A percentile compares a stretch with the other conserved stretches of the same genome.
Evolutionary conservation across 805 yeast species (phyloP).

Genomic region (Kluyveromyces aestuarii): DNA sequence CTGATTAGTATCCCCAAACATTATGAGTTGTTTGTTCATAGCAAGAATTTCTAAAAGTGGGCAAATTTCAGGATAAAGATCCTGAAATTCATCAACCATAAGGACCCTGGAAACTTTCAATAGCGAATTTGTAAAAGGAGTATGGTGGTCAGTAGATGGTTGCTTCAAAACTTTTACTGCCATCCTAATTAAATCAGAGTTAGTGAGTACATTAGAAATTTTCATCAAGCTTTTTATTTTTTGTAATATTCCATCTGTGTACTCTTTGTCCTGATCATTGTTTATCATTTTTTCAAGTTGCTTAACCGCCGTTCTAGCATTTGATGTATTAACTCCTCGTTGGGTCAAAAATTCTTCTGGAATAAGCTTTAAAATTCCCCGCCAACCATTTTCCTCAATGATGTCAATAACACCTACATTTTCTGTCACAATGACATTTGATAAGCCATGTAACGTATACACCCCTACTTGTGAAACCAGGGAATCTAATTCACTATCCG

Average conservation of each 20-base stretch:
- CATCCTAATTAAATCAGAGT: constrained; percentile 22
- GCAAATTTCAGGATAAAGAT: constrained; percentile 45
- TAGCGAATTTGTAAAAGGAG: constrained; percentile 8
- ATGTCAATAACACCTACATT: constrained; percentile 32
- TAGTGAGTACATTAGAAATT: constrained; percentile 27
- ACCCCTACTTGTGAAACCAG: constrained; percentile 30
- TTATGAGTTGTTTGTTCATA: constrained; percentile 41
- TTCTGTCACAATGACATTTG: constrained; percentile 39
- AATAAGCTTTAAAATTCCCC: constrained; percentile 31
- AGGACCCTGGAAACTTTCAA: constrained; percentile 30
- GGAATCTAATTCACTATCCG: constrained; percentile 6
- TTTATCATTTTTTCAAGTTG: constrained; percentile 14
- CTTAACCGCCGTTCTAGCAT: constrained; percentile 4
- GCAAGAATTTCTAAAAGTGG: constrained; percentile 35
- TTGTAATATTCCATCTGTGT: constrained; percentile 11
- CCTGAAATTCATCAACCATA: constrained; percentile 69
- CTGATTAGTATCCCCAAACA: constrained; percentile 69
- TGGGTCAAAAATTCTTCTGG: constrained; percentile 14
- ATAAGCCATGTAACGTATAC: constrained; percentile 57
- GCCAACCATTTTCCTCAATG: constrained; percentile 50
- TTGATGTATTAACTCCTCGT: constrained; percentile 2
- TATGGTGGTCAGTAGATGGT: background rate
- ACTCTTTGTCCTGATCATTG: constrained; percentile 9
- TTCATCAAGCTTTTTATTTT: constrained; percentile 23
- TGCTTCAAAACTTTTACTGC: constrained; percentile 13